Evolutionary conservation across 371 early-diverging fungal genomes (phyloP), one percentile per base, ranked within the genome.

Genomic region (Rhizopus microsporus): DNA sequence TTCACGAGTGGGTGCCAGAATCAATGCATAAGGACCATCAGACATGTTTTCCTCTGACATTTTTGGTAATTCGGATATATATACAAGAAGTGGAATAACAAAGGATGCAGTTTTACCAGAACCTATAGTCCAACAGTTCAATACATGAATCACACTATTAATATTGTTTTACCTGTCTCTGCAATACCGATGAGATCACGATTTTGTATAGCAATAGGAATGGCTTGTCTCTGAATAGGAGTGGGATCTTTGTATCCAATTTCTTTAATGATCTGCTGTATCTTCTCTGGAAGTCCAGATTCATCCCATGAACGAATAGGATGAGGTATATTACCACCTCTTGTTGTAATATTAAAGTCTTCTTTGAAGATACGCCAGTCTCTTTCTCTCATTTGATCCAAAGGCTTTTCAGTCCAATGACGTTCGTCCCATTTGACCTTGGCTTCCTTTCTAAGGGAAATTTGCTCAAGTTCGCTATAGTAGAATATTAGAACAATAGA

Each of bases 281-380:
- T 82, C 16, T 71, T 65, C 12, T 66, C 56, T 1, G 93, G 91
- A 7, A 98, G 70, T 5, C 51, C 65, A 9, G 95, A 89, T 67
- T 98, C 99, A 4, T 58, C 57, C 98, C 98, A 98, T 30, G 82
- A 81, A 51, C 98, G 87, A 38, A 96, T 81, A n/a, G 99, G 98
- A 43, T 87, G 84, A 37, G 98, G 98, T 46, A 97, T 91, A 40
- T 82, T 77, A 52, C 92, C 94, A 76, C 86, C 98, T 74, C 96
- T 97, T 65, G 93, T 93, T 1, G 95, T 75, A 35, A 98, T 98
- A 61, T 89, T 92, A 74, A 90, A 97, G 60, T 98, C 99, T 69
- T 98, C 98, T 62, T 94, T 94, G 71, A 98, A 96, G 57, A 98
- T 98, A 72, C 99, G 92, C 98, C 98, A 98, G 63, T 98, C 99